These are phyloP conservation scores for Penicillium sp. DNA, from an alignment of 2,329 filamentous ascomycete species.

Conservation along the genomic window DNA sequence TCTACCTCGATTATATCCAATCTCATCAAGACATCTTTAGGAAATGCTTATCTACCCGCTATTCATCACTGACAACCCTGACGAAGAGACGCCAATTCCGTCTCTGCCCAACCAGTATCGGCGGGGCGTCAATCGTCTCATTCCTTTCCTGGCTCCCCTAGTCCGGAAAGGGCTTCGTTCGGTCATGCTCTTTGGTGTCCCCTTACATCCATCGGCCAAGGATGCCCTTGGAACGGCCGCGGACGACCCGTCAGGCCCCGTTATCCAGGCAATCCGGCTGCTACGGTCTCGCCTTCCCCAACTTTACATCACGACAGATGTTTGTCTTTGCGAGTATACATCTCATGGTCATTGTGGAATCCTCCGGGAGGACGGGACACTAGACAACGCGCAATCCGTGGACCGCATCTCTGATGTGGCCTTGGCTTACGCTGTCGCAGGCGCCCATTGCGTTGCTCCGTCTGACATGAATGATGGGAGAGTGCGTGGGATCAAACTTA, in stretches of 20 bases:
- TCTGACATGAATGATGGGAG: conserved; percentile 99
- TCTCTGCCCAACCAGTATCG: conserved; percentile 90
- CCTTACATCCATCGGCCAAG: conserved; percentile 76
- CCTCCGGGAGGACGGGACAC: conserved; percentile 82
- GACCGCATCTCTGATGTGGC: conserved; percentile 97
- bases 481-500: conserved; percentile 96
- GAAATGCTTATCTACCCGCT: conserved; percentile 98
- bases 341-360: conserved; percentile 98
- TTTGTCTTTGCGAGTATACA: conserved; percentile 98
- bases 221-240: conserved; percentile 89
- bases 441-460: conserved; percentile 93
- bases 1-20: not conserved
- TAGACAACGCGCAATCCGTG: conserved; percentile 92
- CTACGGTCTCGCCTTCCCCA: conserved; percentile 83
- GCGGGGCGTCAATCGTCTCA: conserved; percentile 80
- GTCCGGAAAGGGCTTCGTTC: conserved; percentile 87
- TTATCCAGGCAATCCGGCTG: conserved; percentile 82
- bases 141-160: conserved; percentile 82
- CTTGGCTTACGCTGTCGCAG: conserved; percentile 92
- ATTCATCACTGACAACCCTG: conserved; percentile 91
- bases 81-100: conserved; percentile 87
- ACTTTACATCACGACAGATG: conserved; percentile 87
- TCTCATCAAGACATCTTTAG: conserved; percentile 45
- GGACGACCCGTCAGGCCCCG: conserved; percentile 89
- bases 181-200: conserved; percentile 95